Conservation (phyloP, 1,284 basidiomycete species). For the Malassezia caprae region DNA sequence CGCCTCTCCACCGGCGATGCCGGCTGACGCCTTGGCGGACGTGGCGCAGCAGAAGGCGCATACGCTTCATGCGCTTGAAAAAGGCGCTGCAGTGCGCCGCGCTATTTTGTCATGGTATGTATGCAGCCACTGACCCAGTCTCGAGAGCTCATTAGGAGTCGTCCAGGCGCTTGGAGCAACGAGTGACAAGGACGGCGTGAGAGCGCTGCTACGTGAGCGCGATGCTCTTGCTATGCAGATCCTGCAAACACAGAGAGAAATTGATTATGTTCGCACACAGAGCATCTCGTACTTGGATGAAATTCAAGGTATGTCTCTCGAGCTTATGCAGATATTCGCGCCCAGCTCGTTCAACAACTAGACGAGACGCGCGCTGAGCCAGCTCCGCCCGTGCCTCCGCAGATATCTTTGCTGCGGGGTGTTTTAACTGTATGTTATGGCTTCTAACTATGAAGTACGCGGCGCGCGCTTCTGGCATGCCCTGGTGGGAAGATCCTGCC, state of each 20-base stretch:
- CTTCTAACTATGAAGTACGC: not conserved
- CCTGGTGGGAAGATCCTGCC: conserved; percentile 12
- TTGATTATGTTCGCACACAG: not conserved
- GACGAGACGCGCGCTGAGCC: not conserved
- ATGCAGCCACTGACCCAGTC: not conserved
- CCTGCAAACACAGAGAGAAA: not conserved
- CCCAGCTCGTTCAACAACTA: not conserved
- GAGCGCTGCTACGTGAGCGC: conserved; percentile 13
- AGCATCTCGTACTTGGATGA: not conserved
- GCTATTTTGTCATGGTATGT: conserved; percentile 12
- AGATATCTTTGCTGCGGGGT: conserved; percentile 3
- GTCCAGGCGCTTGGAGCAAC: not conserved
- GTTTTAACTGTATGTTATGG: conserved; percentile 4
- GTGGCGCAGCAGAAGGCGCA: not conserved
- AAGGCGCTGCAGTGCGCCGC: conserved; percentile 2
- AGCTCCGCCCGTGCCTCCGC: not conserved
- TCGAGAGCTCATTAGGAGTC: conserved; percentile 4
- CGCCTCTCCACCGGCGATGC: not conserved
- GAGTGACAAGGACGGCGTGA: not conserved
- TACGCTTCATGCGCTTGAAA: conserved; percentile 8
- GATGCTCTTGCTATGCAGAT: conserved; percentile 13
- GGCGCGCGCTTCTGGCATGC: not conserved
- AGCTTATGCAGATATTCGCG: not conserved
- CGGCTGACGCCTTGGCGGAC: not conserved
- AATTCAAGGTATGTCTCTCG: conserved; percentile 3